Base-by-base conservation (phyloP, 805 yeast genomes). In the Cyberlindnera euphorbiiphila region DNA sequence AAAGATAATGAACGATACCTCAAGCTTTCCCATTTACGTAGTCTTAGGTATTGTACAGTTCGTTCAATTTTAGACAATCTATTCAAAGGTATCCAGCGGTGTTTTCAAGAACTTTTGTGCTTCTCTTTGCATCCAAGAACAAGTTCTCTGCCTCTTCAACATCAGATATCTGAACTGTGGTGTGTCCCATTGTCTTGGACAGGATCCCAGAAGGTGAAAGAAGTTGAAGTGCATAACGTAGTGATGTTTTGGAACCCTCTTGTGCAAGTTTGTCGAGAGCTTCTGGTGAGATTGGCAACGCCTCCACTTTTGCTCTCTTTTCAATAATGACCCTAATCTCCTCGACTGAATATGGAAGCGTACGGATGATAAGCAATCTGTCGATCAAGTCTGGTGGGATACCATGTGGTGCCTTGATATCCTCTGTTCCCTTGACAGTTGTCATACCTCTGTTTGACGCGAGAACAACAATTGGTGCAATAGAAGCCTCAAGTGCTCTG, bases 371-470 rank as follows among this genome's bases (percentile, higher is more conserved):
- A 51, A 93, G 76, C 47, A 91, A 69, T 50, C 99, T 72, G 64
- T 93, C 99, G 43, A 89, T 71, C 58, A 93, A 72, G 67, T 93
- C 99, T 10, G 95, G 83, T 21, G 99, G 98, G 46, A 91, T 78
- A 25, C 99, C 99, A 60, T 93, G 98, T 30, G 98, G 97, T 14
- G 96, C 81, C 42, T 74, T 74, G 32, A 78, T 71, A 53, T 83
- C 95, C 43, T 79, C 85, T 6, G 96, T 83, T 29, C 99, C 99
- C 51, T 95, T 77, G 18, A 94, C 84, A 3, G 87, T 78, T 7
- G 96, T 85, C 68, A 86, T 69, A 42, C 98, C 98, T 61, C 97
- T 77, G 65, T 93, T 93, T 6, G 98, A 87, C 24, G 98, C 98
- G 60, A 93, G 74, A 2, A 93, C 88, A 24, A 93, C 98, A 39